Evolutionary conservation across 2,329 filamentous ascomycete species (phyloP).

Genomic region (Grosmannia penicillata): DNA sequence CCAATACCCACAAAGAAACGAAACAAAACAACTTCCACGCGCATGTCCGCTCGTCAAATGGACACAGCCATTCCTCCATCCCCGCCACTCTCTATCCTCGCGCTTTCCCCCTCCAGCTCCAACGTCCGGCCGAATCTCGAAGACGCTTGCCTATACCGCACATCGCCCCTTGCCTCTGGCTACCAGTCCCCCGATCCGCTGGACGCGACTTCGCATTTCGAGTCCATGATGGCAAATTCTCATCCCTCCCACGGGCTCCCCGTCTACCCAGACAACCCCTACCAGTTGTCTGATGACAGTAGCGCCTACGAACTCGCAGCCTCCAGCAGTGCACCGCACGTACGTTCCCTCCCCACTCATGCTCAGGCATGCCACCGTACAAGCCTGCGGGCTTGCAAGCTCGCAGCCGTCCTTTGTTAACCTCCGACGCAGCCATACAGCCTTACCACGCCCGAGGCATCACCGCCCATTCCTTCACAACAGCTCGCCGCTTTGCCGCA

Average conservation of each 20-base stretch:
- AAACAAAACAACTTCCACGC: neutral
- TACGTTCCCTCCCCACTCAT: neutral
- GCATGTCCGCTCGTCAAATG: conserved; percentile 15
- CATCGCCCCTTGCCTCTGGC: conserved; percentile 18
- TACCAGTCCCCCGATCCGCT: conserved; percentile 24
- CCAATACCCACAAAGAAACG: neutral
- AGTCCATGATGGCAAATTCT: conserved; percentile 17
- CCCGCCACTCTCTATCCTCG: conserved; percentile 26
- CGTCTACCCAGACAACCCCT: conserved; percentile 7
- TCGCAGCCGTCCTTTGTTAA: too few relatives aligned
- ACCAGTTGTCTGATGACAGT: conserved; percentile 1
- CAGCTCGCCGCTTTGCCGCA: conserved; percentile 15
- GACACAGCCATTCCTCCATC: conserved; percentile 26
- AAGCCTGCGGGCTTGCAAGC: too few relatives aligned
- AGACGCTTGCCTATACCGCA: conserved; percentile 15
- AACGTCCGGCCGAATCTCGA: conserved; percentile 30
- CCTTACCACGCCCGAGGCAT: conserved; percentile 16
- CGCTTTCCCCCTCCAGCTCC: conserved; percentile 24
- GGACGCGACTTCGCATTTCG: conserved; percentile 13
- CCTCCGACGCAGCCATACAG: conserved; percentile 2
- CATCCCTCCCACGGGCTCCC: conserved; percentile 10
- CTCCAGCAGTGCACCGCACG: conserved; percentile 1
- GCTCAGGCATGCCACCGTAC: neutral
- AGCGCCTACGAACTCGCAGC: conserved; percentile 1
- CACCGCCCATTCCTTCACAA: conserved; percentile 22